A percentile compares a stretch with the other conserved stretches of the same genome.
Conservation (phyloP, 306 rosid species). For the Sicyos edulis region DNA sequence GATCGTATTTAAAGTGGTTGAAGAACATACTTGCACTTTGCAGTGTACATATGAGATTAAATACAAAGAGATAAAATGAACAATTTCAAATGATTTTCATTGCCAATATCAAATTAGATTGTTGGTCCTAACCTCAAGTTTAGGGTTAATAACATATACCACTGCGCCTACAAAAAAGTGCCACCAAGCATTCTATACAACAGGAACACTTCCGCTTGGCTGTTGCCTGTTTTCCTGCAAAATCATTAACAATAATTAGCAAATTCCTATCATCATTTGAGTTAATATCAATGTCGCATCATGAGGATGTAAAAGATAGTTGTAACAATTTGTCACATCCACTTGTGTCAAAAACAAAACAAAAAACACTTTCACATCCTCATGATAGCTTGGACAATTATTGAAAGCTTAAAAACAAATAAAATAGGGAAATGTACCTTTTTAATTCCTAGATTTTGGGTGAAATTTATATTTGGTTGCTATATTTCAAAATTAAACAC, state of each 20-base stretch:
- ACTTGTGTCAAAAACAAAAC: too few species aligned
- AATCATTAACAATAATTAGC: slow-evolving; percentile 34
- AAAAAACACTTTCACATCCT: neutral
- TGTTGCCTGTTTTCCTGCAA: slow-evolving; percentile 76
- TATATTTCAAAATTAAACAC: too few species aligned
- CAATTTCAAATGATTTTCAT: slow-evolving; percentile 34
- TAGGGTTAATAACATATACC: slow-evolving; percentile 38
- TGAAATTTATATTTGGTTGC: too few species aligned
- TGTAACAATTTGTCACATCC: too few species aligned
- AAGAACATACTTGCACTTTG: neutral
- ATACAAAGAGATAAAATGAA: slow-evolving; percentile 4
- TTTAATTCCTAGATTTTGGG: too few species aligned
- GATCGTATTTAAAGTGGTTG: neutral
- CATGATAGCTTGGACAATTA: neutral
- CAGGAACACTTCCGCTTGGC: slow-evolving; percentile 71
- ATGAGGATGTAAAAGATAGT: neutral
- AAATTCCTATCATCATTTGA: neutral
- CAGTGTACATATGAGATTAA: neutral
- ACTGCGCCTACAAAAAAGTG: slow-evolving; percentile 35
- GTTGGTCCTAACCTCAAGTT: slow-evolving; percentile 60
- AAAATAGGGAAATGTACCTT: too few species aligned
- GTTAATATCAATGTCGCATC: neutral
- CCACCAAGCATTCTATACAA: slow-evolving; percentile 41
- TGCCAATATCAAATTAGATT: slow-evolving; percentile 33
- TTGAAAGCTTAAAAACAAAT: neutral